Percentiles rank a stretch among this genome's conserved stretches.
Conservation (phyloP, 2,329 filamentous ascomycete species). For the Coniochaeta sp. region DNA sequence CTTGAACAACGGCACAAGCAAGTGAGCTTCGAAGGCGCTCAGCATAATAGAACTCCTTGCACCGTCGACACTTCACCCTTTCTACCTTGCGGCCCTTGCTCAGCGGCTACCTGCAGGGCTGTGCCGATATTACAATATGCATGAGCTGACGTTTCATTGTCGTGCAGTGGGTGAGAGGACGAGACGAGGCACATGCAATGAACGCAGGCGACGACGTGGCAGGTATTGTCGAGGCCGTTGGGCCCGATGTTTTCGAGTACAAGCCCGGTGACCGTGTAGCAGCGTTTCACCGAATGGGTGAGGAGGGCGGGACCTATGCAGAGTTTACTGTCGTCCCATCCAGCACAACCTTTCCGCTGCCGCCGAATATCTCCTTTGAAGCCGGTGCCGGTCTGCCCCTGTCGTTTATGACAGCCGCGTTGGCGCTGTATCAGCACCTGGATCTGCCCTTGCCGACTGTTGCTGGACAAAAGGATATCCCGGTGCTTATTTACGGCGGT, state of each 20-base stretch:
- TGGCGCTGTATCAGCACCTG: conserved; percentile 28
- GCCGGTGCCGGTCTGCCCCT: conserved; percentile 32
- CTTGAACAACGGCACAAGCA: too few relatives aligned
- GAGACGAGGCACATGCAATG: not conserved
- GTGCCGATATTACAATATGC: too few relatives aligned
- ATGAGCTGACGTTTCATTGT: too few relatives aligned
- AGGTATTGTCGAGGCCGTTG: conserved; percentile 46
- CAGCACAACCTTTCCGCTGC: conserved; percentile 34
- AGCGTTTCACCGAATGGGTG: conserved; percentile 37
- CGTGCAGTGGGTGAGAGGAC: not conserved
- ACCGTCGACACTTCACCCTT: too few relatives aligned
- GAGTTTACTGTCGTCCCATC: conserved; percentile 34
- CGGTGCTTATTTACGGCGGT: conserved; percentile 45
- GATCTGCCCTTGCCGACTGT: conserved; percentile 29
- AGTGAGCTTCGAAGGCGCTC: too few relatives aligned
- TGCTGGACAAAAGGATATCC: conserved; percentile 12
- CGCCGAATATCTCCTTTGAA: conserved; percentile 25
- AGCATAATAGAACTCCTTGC: too few relatives aligned
- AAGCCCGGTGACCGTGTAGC: conserved; percentile 48
- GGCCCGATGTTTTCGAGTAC: conserved; percentile 50
- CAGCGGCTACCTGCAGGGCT: not conserved
- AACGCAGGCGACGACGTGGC: conserved; percentile 52
- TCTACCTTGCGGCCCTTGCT: not conserved
- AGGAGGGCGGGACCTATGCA: conserved; percentile 26
- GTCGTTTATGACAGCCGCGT: conserved; percentile 34